Evolutionary conservation across 768 basidiomycete species (phyloP), one percentile per base, ranked within the genome.

Genomic region (Kwoniella sp.): DNA sequence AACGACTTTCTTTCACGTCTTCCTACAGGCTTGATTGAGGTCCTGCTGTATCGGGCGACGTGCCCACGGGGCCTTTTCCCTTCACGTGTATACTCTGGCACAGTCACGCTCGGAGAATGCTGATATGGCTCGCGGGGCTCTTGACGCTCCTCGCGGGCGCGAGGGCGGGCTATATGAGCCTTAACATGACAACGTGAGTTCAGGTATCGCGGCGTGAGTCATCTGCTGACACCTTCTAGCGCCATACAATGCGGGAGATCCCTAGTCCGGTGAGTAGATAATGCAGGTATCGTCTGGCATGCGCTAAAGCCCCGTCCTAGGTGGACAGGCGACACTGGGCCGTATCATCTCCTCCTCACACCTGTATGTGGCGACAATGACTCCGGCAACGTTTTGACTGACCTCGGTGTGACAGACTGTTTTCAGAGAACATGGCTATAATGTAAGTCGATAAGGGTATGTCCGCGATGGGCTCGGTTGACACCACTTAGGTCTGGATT

Each of bases 311-410:
- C 19, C 14, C 10, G 15, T 19, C 3, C 46, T 43, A 64, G 67
- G 22, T 70, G 65, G 65, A 51, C 50, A 23, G 68, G 68, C 11
- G 68, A 70, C 54, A 49, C 56, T 32, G 68, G 68, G 29, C 68
- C 68, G 23, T 70, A 62, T 49, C 68, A 70, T 54, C 46, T 70
- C 5, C 50, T 70, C 3, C 55, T 70, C 9, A 70, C 68, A 26
- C 69, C 69, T 7, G 67, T 69, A 34, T 39, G 67, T 62, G 7
- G 15, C 12, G 14, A 22, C 17, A 11, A 25, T 20, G 22, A 37
- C 20, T 29, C 14, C 26, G 28, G 37, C 40, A 25, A 11, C 33
- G 8, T 25, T 43, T 26, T 22, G 17, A 34, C 34, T 37, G 34
- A 48, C 34, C 12, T 28, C 41, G 15, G 17, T 12, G 20, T 38